Base-by-base conservation (phyloP, 805 yeast genomes). In the Maudiozyma turicensis region DNA sequence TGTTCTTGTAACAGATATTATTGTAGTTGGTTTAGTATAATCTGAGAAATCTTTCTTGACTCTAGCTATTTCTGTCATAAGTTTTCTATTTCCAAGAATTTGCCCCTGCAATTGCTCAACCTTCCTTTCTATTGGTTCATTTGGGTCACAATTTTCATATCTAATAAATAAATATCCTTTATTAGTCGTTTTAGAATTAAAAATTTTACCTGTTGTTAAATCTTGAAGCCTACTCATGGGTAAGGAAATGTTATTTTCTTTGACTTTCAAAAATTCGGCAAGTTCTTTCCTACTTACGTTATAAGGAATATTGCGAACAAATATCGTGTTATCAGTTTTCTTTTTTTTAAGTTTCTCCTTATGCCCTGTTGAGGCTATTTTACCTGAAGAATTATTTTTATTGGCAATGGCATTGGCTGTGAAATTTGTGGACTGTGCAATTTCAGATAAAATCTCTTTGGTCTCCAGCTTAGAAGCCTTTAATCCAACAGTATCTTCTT, bases 81-180 rank as follows among this genome's bases (percentile, higher is more conserved):
- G 68, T 45, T 72, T 72, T 62, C 84, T 76, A 46, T 84, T 95
- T 50, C 77, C 77, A 56, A 82, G 68, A 47, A 72, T 74, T 59
- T 72, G 72, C 44, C 87, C 93, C 52, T 83, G 74, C 65, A 80
- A 80, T 57, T 77, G 76, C 38, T 73, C 77, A 52, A 86, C 76
- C 59, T 86, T 95, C 44, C 73, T 72, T 10, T 47, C 38, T 9
- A 46, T 11, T 6, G 14, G 10, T 6, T 33, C 35, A 10, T 10
- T 14, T 42, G 69, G 69, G 15, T 35, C 37, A 20, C 55, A 44
- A 45, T 65, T 54, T 42, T 64, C 71, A 56, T 77, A 77, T 50
- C 78, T 77, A 47, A 78, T 76, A 60, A 80, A 80, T 7, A 80
- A 84, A 58, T 75, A 78, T 28, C 85, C 84, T 70, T 73, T 60